Conservation (phyloP, 495 filamentous ascomycete species). For the Hypomontagnella monticulosa region DNA sequence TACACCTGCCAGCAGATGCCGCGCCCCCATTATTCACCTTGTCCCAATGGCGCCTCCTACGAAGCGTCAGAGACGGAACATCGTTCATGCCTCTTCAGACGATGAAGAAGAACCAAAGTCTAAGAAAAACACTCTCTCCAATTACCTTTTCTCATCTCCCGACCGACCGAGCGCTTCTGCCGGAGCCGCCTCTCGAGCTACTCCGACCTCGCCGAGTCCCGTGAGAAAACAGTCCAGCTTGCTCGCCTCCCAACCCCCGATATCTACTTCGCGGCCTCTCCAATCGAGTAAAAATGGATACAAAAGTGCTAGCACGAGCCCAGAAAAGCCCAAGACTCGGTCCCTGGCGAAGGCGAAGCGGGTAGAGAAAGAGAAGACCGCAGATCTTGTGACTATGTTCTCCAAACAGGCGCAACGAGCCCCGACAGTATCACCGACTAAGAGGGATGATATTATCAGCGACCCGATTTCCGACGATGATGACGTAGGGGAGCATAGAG, state of each 20-base stretch:
- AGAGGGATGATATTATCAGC: constrained; percentile 58
- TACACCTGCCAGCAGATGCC: constrained; percentile 35
- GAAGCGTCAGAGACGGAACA: constrained; percentile 63
- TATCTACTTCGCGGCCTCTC: constrained; percentile 25
- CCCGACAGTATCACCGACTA: constrained; percentile 36
- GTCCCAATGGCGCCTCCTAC: constrained; percentile 63
- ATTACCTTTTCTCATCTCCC: constrained; percentile 57
- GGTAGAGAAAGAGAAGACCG: constrained; percentile 56
- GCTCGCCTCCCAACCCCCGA: constrained; percentile 30
- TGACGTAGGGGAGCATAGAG: constrained; percentile 54
- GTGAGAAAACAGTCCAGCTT: constrained; percentile 47
- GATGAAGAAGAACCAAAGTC: constrained; percentile 44
- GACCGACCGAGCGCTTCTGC: constrained; percentile 35
- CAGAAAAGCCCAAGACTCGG: constrained; percentile 55
- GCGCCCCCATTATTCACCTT: constrained; percentile 16
- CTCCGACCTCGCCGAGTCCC: constrained; percentile 48
- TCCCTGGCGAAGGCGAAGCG: constrained; percentile 41
- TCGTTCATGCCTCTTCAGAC: constrained; percentile 49
- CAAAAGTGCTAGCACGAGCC: constrained; percentile 61
- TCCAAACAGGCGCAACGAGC: constrained; percentile 61
- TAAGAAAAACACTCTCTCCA: constrained; percentile 51
- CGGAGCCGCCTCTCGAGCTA: constrained; percentile 20
- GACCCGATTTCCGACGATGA: constrained; percentile 63
- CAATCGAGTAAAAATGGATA: constrained; percentile 25
- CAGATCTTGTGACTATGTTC: constrained; percentile 62